Base-by-base conservation (phyloP, 2,329 filamentous ascomycete species). In the Pyrenochaeta sp. region DNA sequence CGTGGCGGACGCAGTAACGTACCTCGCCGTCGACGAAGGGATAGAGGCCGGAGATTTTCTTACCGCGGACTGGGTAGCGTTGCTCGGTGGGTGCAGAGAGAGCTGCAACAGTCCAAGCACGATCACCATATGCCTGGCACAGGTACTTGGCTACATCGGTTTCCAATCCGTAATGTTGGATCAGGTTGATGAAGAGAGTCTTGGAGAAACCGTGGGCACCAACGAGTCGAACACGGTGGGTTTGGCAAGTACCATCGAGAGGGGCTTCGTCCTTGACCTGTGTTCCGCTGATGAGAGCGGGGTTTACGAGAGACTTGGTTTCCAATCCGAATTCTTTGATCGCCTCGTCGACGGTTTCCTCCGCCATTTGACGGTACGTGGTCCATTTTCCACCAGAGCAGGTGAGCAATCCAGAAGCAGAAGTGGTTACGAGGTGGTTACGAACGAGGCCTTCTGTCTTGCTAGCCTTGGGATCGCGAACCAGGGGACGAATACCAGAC, bases 311-410 rank as follows among this genome's bases (percentile, higher is more conserved):
- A 11, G 84, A 75, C 34, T 75, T 76, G 3, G 86, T 74, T 39
- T 79, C 69, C 23, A 94, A 80, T 7, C 77, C 74, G 71, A 90
- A 93, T 46, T 82, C 77, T 38, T 81, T 77, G 68, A 94, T 81
- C 7, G 90, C 88, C 62, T 88, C 86, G 62, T 95, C 89, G 29
- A 96, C 89, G 30, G 88, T 88, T 68, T 95, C 89, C 72, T 96
- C 89, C 15, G 90, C 89, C 90, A 96, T 95, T 72, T 95, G 89
- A 43, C 90, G 86, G 74, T 95, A 95, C 1, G 90, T 95, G 3
- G 90, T 95, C 90, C 90, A 95, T 74, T 96, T 95, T 34, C 90
- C 90, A 58, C 90, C 90, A 19, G 89, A 89, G 64, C 89, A 92
- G 22, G 90, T 96, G 55, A 96, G 75, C 14, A 95, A 80, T 8